Conservation (phyloP, 306 rosid species). For the Urtica urens region DNA sequence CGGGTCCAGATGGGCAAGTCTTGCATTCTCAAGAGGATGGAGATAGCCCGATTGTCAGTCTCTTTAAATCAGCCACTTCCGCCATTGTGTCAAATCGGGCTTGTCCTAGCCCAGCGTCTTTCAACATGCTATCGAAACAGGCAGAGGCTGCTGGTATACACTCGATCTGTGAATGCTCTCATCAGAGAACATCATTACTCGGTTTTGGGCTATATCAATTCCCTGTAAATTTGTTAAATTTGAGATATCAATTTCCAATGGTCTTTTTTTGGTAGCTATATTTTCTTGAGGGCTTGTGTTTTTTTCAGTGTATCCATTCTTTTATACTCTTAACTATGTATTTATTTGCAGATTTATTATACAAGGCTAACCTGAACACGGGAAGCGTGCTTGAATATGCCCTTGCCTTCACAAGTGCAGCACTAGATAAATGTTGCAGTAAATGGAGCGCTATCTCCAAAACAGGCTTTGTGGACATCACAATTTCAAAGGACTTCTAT, state of each 20-base stretch:
- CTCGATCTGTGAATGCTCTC: not conserved
- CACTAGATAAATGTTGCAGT: constrained; percentile 84
- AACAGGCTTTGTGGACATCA: constrained; percentile 93
- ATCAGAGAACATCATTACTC: too few species aligned
- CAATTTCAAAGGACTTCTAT: constrained; percentile 91
- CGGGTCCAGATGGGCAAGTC: constrained; percentile 87
- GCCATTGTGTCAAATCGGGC: constrained; percentile 62
- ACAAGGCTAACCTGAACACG: constrained; percentile 86
- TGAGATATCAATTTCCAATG: too few species aligned
- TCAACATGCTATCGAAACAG: constrained; percentile 79
- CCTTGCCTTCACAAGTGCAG: constrained; percentile 94
- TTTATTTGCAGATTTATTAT: constrained; percentile 92
- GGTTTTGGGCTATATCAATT: too few species aligned
- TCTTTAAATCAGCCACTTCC: constrained; percentile 72
- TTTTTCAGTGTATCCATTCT: too few species aligned
- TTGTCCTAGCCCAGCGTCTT: constrained; percentile 58
- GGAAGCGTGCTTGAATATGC: constrained; percentile 97
- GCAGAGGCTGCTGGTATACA: constrained; percentile 95
- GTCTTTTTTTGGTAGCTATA: too few species aligned
- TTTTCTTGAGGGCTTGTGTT: too few species aligned
- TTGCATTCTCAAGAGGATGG: constrained; percentile 72
- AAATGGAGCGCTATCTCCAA: constrained; percentile 94
- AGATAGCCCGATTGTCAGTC: constrained; percentile 82
- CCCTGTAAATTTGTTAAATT: too few species aligned
- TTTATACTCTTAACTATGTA: too few species aligned